Base-by-base conservation (phyloP, 352 stramenopile genomes). In the Phytophthora melonis region DNA sequence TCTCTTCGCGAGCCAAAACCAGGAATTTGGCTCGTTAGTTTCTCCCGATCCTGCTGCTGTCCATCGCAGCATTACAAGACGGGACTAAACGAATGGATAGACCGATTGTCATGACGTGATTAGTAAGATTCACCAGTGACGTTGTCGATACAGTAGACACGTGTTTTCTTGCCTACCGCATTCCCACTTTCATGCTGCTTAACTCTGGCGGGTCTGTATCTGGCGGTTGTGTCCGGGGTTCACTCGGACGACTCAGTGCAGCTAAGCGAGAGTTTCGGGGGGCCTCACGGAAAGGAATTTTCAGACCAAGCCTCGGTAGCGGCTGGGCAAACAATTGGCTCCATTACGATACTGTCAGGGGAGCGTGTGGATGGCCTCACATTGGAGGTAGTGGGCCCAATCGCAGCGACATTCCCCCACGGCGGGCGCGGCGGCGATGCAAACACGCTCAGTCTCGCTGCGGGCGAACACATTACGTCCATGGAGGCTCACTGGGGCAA, bases 241-340 rank as follows among this genome's bases (percentile, higher is more conserved):
- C 8, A 32, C 21, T 55, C 52, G 8, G 62, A 62, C 23, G 62
- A 68, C 5, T n/a, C 52, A 6, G 52, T 68, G 5, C 61, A n/a
- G n/a, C n/a, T n/a, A n/a, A n/a, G n/a, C n/a, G n/a, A n/a, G n/a
- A n/a, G n/a, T n/a, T n/a, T n/a, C 13, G 61, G 61, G 41, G 61
- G 61, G 3, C 49, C 61, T 21, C 61, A 68, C 25, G 61, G 61
- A n/a, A 60, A 21, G 3, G 61, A 67, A 45, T 67, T 67, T 21
- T 67, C 61, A 8, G 61, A 67, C 23, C 49, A 67, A 43, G n/a
- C 30, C 16, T 53, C 60, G 11, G 60, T 67, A 18, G 27, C 36
- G 3, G 32, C 47, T 18, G 49, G 61, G 32, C 32, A 54, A 14
- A 67, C 49, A 13, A 39, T 67, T 0, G 50, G 49, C n/a, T 67